A percentile compares a stretch with the other conserved stretches of the same genome.
phyloP scores from a whole-genome alignment of 2,329 filamentous ascomycete species.

The Fusarium algeriense region DNA sequence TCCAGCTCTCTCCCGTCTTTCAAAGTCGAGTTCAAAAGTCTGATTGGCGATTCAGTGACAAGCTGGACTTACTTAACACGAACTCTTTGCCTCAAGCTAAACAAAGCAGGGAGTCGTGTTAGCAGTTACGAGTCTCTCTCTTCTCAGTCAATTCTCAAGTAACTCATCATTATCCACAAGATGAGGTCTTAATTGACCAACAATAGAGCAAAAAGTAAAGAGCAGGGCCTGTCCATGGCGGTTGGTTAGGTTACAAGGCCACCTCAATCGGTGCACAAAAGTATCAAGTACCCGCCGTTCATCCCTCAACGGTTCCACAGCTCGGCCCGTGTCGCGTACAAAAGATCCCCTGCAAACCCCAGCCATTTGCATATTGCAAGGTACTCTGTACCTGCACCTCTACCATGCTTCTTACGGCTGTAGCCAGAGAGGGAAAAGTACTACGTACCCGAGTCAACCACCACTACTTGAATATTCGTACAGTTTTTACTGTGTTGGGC shows the following conservation, averaged over 20 bases:
- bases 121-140: neutral
- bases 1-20: constrained; percentile 26
- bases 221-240: constrained; percentile 24
- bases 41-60: constrained; percentile 31
- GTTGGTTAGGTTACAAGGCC: constrained; percentile 9
- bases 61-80: constrained; percentile 26
- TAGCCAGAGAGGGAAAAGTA: constrained; percentile 11
- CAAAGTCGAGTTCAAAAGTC: neutral
- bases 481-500: constrained; percentile 7
- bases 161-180: neutral
- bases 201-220: neutral
- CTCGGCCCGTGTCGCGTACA: constrained; percentile 18
- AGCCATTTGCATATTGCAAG: constrained; percentile 23
- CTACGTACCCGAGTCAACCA: neutral
- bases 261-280: neutral
- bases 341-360: constrained; percentile 15
- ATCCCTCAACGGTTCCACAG: constrained; percentile 26
- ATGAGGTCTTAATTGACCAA: neutral
- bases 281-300: constrained; percentile 35
- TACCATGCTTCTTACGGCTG: constrained; percentile 30
- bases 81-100: constrained; percentile 36
- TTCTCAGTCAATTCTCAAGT: neutral
- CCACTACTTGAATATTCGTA: constrained; percentile 16
- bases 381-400: constrained; percentile 29
- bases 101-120: constrained; percentile 24